These are phyloP conservation scores for Puccinia polysora DNA, from an alignment of 1,284 basidiomycete genomes.

Conservation along the genomic window DNA sequence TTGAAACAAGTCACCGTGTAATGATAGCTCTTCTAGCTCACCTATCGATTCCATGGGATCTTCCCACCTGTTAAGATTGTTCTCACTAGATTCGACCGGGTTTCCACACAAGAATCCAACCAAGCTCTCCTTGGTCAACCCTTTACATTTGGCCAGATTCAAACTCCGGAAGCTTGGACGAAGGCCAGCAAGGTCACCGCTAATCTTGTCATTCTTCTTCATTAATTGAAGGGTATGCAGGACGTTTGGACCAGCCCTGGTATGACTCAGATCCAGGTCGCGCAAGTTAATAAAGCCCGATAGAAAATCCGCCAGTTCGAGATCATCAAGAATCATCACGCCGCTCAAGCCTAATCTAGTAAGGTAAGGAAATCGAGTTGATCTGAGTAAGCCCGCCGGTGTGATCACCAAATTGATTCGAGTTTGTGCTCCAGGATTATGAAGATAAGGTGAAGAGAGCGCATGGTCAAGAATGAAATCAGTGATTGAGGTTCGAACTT, in stretches of 20 bases:
- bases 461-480: constrained; percentile 37
- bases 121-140: constrained; percentile 19
- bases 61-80: constrained; percentile 16
- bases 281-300: constrained; percentile 15
- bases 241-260: constrained; percentile 23
- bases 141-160: constrained; percentile 30
- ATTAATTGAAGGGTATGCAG: constrained; percentile 21
- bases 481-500: constrained; percentile 10
- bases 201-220: constrained; percentile 23
- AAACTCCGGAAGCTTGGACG: constrained; percentile 20
- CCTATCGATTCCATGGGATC: constrained; percentile 20
- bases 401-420: not conserved
- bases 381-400: constrained; percentile 2
- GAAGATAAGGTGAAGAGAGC: not conserved
- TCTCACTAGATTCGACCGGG: not conserved
- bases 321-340: constrained; percentile 16
- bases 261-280: constrained; percentile 29
- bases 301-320: constrained; percentile 14
- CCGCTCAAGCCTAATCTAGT: constrained; percentile 23
- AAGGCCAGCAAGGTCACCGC: not conserved
- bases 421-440: not conserved
- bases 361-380: constrained; percentile 19
- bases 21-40: constrained; percentile 26
- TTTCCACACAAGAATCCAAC: constrained; percentile 17
- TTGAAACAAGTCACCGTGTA: constrained; percentile 19